Evolutionary conservation across 1,284 basidiomycete species (phyloP), one percentile per base, ranked within the genome.

Genomic region (Cryptococcus amylolentus): DNA sequence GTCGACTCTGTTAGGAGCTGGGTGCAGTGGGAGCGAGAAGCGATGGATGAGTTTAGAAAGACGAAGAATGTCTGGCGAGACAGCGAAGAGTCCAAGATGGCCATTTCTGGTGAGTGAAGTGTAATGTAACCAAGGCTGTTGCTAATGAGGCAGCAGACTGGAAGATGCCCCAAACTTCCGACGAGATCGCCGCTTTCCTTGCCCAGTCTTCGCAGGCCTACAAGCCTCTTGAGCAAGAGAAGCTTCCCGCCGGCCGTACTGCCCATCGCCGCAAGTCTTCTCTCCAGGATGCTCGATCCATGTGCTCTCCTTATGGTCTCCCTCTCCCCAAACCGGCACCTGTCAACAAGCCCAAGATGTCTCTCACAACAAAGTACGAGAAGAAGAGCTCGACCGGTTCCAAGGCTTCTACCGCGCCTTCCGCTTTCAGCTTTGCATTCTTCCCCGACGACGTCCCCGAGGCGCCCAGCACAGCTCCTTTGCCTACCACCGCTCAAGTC

Each of bases 331-430:
- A 55, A 31, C 58, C 62, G n/a, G 18, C 54, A 39, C 55, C 27
- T 54, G 45, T 39, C 53, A 52, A 60, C 52, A 58, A 55, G 61
- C 56, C 61, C 48, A 66, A 63, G 52, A 50, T 46, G 37, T 67
- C 68, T 0, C 55, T 72, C 2, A 62, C 54, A 5, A 72, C 70
- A 49, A 72, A 72, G 54, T 72, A 69, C 43, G 68, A 72, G 48
- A 56, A 69, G 48, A 72, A 66, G 37, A 66, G 60, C 42, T 70
- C 70, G 14, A 60, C 63, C 1, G 58, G 58, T 1, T 61, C 57
- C 3, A 63, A 64, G 13, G 51, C 43, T 7, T 50, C 54, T n/a
- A 53, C 51, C 8, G 35, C 57, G 42, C 48, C 48, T 35, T 49
- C 48, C 3, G 18, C 48, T 23, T 57, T 55, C 20, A 51, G 49